A percentile compares a stretch with the other conserved stretches of the same genome.
These are phyloP conservation scores for Tremellales sp. DNA, from an alignment of 1,284 basidiomycete genomes.

Conservation along the genomic window DNA sequence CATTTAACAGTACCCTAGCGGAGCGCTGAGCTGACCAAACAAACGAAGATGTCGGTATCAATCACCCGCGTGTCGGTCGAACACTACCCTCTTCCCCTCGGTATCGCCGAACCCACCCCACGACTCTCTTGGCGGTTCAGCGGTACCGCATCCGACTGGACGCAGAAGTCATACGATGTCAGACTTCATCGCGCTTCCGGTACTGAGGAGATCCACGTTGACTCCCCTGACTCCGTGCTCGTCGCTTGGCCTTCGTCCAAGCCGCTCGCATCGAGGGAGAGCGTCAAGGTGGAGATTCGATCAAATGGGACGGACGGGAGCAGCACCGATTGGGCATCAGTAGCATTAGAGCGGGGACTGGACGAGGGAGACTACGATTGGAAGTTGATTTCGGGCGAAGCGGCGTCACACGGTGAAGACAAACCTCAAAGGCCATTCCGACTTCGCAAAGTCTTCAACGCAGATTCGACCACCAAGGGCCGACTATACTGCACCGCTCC, in stretches of 20 bases:
- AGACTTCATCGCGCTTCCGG: not conserved
- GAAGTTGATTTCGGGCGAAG: slow-evolving; percentile 8
- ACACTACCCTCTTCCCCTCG: slow-evolving; percentile 8
- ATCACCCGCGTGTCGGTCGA: slow-evolving; percentile 7
- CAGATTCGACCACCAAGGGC: slow-evolving; percentile 3
- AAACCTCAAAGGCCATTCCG: slow-evolving; percentile 6
- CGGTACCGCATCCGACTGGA: slow-evolving; percentile 14
- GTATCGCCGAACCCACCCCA: slow-evolving; percentile 14
- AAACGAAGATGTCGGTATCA: not conserved
- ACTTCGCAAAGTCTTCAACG: slow-evolving; percentile 2
- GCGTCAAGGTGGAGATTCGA: slow-evolving; percentile 14
- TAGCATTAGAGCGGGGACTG: slow-evolving; percentile 23
- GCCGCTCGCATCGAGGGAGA: slow-evolving; percentile 20
- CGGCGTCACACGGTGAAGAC: not conserved
- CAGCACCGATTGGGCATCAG: slow-evolving; percentile 3
- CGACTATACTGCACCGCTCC: slow-evolving; percentile 27
- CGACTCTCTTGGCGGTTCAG: slow-evolving; percentile 29
- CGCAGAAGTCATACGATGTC: slow-evolving; percentile 25
- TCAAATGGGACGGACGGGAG: slow-evolving; percentile 13
- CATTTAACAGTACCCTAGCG: too few species aligned
- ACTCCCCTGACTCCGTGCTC: slow-evolving; percentile 16
- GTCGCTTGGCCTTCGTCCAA: slow-evolving; percentile 28
- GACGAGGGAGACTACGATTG: slow-evolving; percentile 20
- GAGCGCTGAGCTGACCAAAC: too few species aligned
- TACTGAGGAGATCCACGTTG: slow-evolving; percentile 9